Conservation (phyloP, 192 early-diverging fungal species). For the Coemansia sp. region DNA sequence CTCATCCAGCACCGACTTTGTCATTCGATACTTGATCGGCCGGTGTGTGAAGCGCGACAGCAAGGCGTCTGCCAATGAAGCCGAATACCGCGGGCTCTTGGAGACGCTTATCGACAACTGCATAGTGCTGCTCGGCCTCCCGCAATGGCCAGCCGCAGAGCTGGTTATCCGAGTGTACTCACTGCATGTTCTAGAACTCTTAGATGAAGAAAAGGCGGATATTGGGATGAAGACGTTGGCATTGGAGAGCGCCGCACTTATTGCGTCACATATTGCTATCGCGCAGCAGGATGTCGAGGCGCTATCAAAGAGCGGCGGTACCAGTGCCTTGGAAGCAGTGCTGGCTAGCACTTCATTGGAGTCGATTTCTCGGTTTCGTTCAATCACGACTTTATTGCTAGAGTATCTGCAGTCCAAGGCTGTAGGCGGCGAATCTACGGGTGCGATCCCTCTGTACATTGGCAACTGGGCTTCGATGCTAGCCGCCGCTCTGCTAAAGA, state of each 20-base stretch:
- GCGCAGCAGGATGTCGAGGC: slow-evolving; percentile 10
- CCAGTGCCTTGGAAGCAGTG: slow-evolving; percentile 10
- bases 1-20: slow-evolving; percentile 60
- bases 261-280: slow-evolving; percentile 63
- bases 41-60: slow-evolving; percentile 59
- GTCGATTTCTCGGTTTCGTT: slow-evolving; percentile 25
- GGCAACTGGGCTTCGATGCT: slow-evolving; percentile 46
- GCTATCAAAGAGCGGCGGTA: background rate
- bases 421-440: slow-evolving; percentile 29
- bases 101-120: slow-evolving; percentile 78
- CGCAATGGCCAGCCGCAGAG: slow-evolving; percentile 92
- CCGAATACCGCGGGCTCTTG: slow-evolving; percentile 74
- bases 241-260: slow-evolving; percentile 66
- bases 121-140: slow-evolving; percentile 71
- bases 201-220: slow-evolving; percentile 69
- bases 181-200: slow-evolving; percentile 67
- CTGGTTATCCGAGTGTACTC: slow-evolving; percentile 69
- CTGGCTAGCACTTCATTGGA: slow-evolving; percentile 27
- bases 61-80: slow-evolving; percentile 58
- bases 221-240: slow-evolving; percentile 61
- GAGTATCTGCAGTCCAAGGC: slow-evolving; percentile 45
- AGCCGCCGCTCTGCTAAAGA: slow-evolving; percentile 41
- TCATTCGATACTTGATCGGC: slow-evolving; percentile 65
- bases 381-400: slow-evolving; percentile 21
- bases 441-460: slow-evolving; percentile 43